Evolutionary conservation across 1,139 yeast species (phyloP).

Genomic region (Petasospora rhodanensis): DNA sequence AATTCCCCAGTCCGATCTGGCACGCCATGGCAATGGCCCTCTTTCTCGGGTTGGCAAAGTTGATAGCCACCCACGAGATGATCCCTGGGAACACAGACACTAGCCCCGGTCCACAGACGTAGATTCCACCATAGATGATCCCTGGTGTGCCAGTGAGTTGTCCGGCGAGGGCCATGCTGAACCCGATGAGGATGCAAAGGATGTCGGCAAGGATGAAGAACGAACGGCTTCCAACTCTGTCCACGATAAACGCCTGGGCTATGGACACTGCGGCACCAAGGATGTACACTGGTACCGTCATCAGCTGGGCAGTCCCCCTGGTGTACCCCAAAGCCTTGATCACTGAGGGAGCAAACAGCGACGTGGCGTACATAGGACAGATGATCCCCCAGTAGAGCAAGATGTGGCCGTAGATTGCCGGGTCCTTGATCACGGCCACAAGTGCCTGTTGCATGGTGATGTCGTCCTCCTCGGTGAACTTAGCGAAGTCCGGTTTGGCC

Average conservation of each 20-base stretch:
- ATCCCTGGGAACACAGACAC: conserved; percentile 34
- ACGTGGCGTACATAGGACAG: conserved; percentile 16
- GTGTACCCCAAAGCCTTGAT: conserved; percentile 31
- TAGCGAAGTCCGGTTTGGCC: conserved; percentile 12
- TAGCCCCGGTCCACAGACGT: conserved; percentile 33
- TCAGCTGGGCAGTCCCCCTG: conserved; percentile 29
- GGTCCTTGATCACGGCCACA: conserved; percentile 13
- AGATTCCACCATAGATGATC: conserved; percentile 32
- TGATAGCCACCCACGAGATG: conserved; percentile 37
- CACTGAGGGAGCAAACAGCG: conserved; percentile 30
- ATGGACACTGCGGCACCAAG: conserved; percentile 32
- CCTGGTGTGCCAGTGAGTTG: conserved; percentile 21
- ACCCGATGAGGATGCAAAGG: conserved; percentile 31
- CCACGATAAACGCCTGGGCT: conserved; percentile 30
- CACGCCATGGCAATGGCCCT: conserved; percentile 38
- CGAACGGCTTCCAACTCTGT: conserved; percentile 30
- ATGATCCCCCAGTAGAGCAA: conserved; percentile 18
- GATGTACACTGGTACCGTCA: conserved; percentile 35
- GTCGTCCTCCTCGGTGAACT: conserved; percentile 17
- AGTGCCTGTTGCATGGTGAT: conserved; percentile 8
- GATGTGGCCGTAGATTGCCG: conserved; percentile 17
- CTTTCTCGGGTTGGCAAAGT: conserved; percentile 35
- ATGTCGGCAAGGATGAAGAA: conserved; percentile 31
- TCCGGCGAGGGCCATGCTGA: conserved; percentile 28
- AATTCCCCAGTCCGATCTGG: conserved; percentile 38